phyloP scores from a whole-genome alignment of 1,284 basidiomycete genomes.

The Ustilago sp. region DNA sequence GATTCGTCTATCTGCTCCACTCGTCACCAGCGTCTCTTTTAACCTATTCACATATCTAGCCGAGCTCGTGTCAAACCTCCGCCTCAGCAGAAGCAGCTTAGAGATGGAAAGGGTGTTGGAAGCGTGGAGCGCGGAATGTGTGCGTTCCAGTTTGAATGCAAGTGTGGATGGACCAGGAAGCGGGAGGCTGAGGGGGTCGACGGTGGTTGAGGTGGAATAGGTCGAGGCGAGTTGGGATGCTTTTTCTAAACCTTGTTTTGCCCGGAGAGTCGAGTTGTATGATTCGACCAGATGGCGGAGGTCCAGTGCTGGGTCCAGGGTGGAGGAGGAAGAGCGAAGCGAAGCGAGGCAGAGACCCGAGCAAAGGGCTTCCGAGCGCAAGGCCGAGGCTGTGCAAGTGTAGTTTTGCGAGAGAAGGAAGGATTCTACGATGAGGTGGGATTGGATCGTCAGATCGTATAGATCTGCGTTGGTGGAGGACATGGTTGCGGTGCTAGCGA shows the following conservation, averaged over 20 bases:
- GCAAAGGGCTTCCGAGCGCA: conserved; percentile 32
- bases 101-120: conserved; percentile 62
- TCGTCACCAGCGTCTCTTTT: conserved; percentile 38
- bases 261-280: conserved; percentile 31
- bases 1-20: conserved; percentile 60
- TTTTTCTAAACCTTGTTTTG: conserved; percentile 24
- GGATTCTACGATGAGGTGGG: conserved; percentile 48
- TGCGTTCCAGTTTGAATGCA: conserved; percentile 29
- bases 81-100: conserved; percentile 27
- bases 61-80: conserved; percentile 31
- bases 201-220: conserved; percentile 22
- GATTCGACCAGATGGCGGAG: conserved; percentile 49
- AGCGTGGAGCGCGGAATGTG: conserved; percentile 52
- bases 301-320: conserved; percentile 19
- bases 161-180: conserved; percentile 31
- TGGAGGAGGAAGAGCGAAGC: background rate
- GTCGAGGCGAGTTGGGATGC: conserved; percentile 20
- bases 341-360: conserved; percentile 17
- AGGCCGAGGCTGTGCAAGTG: conserved; percentile 27
- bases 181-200: conserved; percentile 37
- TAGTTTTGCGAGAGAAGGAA: conserved; percentile 48
- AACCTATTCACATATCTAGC: conserved; percentile 27
- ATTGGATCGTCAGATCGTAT: conserved; percentile 32
- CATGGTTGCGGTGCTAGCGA: conserved; percentile 6
- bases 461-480: conserved; percentile 23